A percentile compares a stretch with the other conserved stretches of the same genome.
Evolutionary conservation across 78 protist species (phyloP).

Genomic region (Planoprotostelium fungivorum): DNA sequence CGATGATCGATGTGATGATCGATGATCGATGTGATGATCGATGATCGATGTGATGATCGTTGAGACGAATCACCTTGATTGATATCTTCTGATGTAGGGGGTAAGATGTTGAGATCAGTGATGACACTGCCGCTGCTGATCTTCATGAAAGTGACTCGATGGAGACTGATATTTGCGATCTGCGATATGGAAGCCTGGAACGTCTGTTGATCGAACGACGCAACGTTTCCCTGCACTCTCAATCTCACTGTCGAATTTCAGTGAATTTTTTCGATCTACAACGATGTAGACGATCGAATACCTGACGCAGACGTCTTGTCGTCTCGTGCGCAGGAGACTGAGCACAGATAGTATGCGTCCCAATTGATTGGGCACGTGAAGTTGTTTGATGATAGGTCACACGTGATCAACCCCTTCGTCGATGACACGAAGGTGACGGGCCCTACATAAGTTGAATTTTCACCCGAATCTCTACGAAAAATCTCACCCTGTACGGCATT

Average conservation of each 20-base stretch:
- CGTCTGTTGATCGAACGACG: background rate
- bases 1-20: too few species aligned
- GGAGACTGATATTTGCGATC: background rate
- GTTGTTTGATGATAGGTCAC: background rate
- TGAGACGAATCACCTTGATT: background rate
- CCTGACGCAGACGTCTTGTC: background rate
- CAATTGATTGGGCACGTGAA: background rate
- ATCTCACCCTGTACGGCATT: background rate
- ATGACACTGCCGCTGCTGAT: background rate
- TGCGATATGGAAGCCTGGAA: background rate
- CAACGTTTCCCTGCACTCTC: background rate
- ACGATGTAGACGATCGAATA: background rate
- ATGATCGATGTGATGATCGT: too few species aligned
- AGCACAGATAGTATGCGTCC: background rate
- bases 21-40: too few species aligned
- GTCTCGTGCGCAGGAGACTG: background rate
- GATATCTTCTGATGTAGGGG: background rate
- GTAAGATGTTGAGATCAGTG: background rate
- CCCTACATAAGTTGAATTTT: background rate
- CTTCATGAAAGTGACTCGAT: background rate
- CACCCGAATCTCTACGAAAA: background rate
- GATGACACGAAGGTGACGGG: background rate
- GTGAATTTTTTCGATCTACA: too few species aligned
- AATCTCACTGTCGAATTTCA: background rate
- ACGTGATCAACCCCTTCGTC: too few species aligned